Evolutionary conservation across 768 basidiomycete genomes (phyloP), one percentile per base, ranked within the genome.

Genomic region (Mycena albidolilacea): DNA sequence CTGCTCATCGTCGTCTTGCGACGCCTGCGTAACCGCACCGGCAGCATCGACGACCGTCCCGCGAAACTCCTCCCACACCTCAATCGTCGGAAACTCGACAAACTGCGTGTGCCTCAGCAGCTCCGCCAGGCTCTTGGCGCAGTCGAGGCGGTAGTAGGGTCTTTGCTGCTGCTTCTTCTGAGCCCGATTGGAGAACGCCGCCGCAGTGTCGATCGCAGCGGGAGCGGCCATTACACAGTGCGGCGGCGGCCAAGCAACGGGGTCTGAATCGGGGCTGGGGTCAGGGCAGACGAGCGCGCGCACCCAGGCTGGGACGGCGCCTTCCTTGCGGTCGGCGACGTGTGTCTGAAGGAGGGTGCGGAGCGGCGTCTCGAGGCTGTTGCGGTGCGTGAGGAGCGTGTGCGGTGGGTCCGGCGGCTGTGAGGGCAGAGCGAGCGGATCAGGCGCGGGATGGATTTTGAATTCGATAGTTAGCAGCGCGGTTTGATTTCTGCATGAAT

Each of bases 1-100:
- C 14, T 86, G 82, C 15, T 80, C 81, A 46, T 82, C 76, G 48
- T 79, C 67, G 17, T 30, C 50, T 15, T 65, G 30, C 43, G 79
- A 78, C 50, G 77, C 76, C 38, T 84, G 84, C 55, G 78, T 81
- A 44, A 89, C 77, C 6, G 82, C 74, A 3, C 91, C 91, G 59
- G 85, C 79, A 54, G 85, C 84, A 69, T 93, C 88, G 17, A 93
- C 84, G n/a, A 95, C 77, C 10, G 84, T 84, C 8, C 90, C 92
- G 9, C 80, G 81, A 80, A 95, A 96, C 39, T 90, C 88, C 59
- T 92, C 89, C 85, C 91, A 92, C 7, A 97, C 81, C 67, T 96
- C 92, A 57, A 97, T 90, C 1, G 91, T 91, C 8, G 96, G 96
- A 78, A 90, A 97, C 80, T 97, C 96, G 41, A 93, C 87, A 80